Conservation (phyloP, 2,329 filamentous ascomycete genomes). For the Colletotrichum destructivum region DNA sequence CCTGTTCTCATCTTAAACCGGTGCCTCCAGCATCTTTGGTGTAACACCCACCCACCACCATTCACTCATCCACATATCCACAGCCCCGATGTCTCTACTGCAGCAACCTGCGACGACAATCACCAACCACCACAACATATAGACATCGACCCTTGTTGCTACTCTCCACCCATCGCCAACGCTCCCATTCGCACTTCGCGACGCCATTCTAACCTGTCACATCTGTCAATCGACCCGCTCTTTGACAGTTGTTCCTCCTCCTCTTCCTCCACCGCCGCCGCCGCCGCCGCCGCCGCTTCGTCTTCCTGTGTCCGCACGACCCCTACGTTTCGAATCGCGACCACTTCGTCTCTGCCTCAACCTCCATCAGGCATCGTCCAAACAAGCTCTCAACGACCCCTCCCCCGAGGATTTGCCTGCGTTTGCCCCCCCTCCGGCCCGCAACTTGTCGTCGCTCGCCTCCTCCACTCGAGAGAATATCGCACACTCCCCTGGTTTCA, state of each 20-base stretch:
- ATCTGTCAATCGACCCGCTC: not conserved
- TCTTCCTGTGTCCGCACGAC: conserved; percentile 2
- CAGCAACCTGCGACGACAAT: not conserved
- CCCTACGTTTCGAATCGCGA: conserved; percentile 32
- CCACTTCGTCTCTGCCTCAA: conserved; percentile 6
- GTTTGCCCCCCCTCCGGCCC: not conserved
- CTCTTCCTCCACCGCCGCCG: too few relatives aligned
- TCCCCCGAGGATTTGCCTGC: not conserved
- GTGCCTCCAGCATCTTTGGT: conserved; percentile 2
- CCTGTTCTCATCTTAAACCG: not conserved
- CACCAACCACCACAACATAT: not conserved
- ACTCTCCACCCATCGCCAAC: not conserved
- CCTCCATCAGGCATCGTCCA: not conserved
- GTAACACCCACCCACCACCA: conserved; percentile 7
- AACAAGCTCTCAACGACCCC: conserved; percentile 21
- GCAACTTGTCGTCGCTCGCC: not conserved
- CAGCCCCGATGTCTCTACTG: not conserved
- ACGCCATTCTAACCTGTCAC: conserved; percentile 3
- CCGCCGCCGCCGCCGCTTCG: too few relatives aligned
- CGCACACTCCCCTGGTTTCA: not conserved
- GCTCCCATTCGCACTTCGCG: conserved; percentile 12
- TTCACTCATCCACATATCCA: not conserved
- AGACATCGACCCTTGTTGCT: not conserved
- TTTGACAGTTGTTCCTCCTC: not conserved
- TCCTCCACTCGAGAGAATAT: not conserved